These are phyloP conservation scores for Aspergillus quadricinctus DNA, from an alignment of 2,329 filamentous ascomycete species.

Conservation along the genomic window DNA sequence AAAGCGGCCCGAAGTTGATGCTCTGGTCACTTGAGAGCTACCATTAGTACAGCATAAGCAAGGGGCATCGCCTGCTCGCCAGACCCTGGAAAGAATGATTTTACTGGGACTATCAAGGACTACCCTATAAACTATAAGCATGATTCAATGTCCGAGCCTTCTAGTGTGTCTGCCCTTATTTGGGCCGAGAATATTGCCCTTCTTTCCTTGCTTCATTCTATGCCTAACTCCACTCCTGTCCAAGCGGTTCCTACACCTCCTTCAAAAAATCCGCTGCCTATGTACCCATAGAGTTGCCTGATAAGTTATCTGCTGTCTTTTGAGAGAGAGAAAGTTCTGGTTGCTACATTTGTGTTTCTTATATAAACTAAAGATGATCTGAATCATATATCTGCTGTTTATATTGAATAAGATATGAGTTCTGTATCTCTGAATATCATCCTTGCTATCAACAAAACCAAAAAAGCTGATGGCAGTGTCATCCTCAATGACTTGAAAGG, in stretches of 20 bases:
- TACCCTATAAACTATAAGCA: too few species aligned
- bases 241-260: neutral
- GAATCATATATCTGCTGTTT: constrained; percentile 34
- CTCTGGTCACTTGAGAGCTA: too few species aligned
- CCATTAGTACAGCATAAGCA: too few species aligned
- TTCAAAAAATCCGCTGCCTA: constrained; percentile 9
- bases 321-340: constrained; percentile 29
- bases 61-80: too few species aligned
- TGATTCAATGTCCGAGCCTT: neutral
- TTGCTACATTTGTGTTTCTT: constrained; percentile 31
- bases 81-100: too few species aligned
- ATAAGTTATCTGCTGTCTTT: neutral
- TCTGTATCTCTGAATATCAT: constrained; percentile 21
- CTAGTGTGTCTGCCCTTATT: neutral
- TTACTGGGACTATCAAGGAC: too few species aligned
- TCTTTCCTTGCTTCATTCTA: constrained; percentile 6
- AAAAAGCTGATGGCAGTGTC: constrained; percentile 9
- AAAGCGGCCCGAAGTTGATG: too few species aligned
- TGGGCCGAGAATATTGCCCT: constrained; percentile 9
- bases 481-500: constrained; percentile 14
- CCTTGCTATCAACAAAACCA: constrained; percentile 29
- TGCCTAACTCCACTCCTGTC: neutral
- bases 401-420: constrained; percentile 22
- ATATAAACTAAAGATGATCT: constrained; percentile 24
- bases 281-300: neutral